These are phyloP conservation scores for Colletotrichum tamarilloi DNA, from an alignment of 2,329 filamentous ascomycete species.

Conservation along the genomic window DNA sequence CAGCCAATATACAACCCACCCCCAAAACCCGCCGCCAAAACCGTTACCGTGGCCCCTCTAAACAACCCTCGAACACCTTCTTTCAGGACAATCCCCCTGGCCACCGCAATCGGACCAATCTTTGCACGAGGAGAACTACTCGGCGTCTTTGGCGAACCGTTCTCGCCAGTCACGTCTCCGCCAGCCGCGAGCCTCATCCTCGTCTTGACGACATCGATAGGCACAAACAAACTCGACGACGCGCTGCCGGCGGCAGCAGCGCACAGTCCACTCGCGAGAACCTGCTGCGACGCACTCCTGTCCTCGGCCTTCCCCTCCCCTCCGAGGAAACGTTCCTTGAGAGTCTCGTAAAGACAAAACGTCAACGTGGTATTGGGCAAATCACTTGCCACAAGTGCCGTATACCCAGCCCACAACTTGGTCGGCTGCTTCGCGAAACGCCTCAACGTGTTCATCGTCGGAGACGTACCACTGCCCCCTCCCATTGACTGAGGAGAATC, in stretches of 20 bases:
- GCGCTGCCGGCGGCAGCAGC: conserved; percentile 30
- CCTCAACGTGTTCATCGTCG: background rate
- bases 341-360: conserved; percentile 7
- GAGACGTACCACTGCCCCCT: background rate
- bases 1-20: background rate
- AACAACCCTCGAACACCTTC: background rate
- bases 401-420: conserved; percentile 11
- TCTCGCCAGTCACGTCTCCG: background rate
- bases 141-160: background rate
- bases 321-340: background rate
- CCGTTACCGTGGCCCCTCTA: background rate
- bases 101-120: background rate
- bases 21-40: background rate
- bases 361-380: conserved; percentile 2
- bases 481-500: background rate
- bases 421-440: background rate
- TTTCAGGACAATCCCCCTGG: background rate
- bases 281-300: background rate
- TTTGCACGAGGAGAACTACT: background rate
- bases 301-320: background rate
- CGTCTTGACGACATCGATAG: conserved; percentile 38
- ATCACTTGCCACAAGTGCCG: conserved; percentile 1
- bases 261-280: conserved; percentile 10
- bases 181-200: conserved; percentile 37
- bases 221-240: conserved; percentile 33